Evolutionary conservation across 768 basidiomycete species (phyloP).

Genomic region (Hemileccinum impolitum): DNA sequence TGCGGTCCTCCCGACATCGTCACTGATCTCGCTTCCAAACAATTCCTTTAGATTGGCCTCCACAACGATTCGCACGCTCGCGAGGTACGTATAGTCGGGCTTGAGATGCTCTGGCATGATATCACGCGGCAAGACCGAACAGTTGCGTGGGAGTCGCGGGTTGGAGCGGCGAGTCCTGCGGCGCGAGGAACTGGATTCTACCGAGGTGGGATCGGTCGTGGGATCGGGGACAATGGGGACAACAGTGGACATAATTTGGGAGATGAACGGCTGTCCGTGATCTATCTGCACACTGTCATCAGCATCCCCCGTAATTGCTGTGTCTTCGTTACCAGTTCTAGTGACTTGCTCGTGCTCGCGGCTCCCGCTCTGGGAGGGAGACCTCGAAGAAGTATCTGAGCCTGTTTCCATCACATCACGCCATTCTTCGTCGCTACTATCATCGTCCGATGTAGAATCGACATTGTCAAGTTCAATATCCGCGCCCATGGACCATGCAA

Average conservation of each 20-base stretch:
- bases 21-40: slow-evolving; percentile 11
- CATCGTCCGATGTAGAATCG: slow-evolving; percentile 12
- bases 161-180: slow-evolving; percentile 19
- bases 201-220: neutral
- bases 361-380: neutral
- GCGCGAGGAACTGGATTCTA: slow-evolving; percentile 4
- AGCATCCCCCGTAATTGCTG: slow-evolving; percentile 1
- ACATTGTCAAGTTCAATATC: slow-evolving; percentile 10
- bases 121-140: slow-evolving; percentile 15
- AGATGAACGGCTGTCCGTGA: slow-evolving; percentile 11
- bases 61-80: slow-evolving; percentile 47
- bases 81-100: slow-evolving; percentile 52
- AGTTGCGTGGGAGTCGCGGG: slow-evolving; percentile 12
- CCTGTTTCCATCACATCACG: slow-evolving; percentile 2
- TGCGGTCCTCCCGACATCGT: neutral
- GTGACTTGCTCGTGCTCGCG: neutral
- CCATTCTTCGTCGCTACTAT: slow-evolving; percentile 24
- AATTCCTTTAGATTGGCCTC: slow-evolving; percentile 49
- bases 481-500: slow-evolving; percentile 18
- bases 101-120: slow-evolving; percentile 31
- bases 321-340: neutral
- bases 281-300: slow-evolving; percentile 15
- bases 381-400: neutral
- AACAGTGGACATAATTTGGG: neutral
- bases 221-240: slow-evolving; percentile 1